Evolutionary conservation across 345 rosid species (phyloP), one percentile per base, ranked within the genome.

Genomic region (Heritiera littoralis): DNA sequence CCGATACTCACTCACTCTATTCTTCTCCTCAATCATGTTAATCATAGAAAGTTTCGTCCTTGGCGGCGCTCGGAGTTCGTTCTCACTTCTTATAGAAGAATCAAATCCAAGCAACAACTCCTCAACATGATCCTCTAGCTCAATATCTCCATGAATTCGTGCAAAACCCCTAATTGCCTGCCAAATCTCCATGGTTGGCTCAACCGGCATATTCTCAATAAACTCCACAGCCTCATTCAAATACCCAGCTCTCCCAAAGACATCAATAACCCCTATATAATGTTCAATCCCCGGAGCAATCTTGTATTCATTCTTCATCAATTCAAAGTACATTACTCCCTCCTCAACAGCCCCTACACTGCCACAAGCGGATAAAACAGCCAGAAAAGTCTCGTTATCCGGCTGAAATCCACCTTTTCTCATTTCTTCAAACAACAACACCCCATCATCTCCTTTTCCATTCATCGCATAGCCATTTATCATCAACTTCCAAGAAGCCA

Each of bases 1-100:
- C 23, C 85, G 79, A 71, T 77, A 89, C 45, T 90, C 85, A 1
- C 72, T 61, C 46, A 86, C 23, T 81, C 84, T 83, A 40, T 85
- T 86, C 83, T 87, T 90, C 80, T 79, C 90, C 86, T 84, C 90
- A 41, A 90, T 74, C 92, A 90, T 90, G 81, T 87, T 84, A 46
- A 66, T 76, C 6, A 14, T 86, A 40, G 85, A 79, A 58, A 81
- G 81, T 73, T 80, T 86, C 85, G 79, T 86, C 78, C 86, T 81
- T 6, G 81, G 86, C 5, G 90, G 87, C 28, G 83, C 46, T 0
- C 75, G 38, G 46, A 75, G 58, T 78, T 80, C 80, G 18, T 80
- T 63, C 76, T 68, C 80, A 59, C 30, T 35, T 15, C 65, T 75
- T 66, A 13, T 63, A 9, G 87, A 81, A 48, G 86, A 87, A 83